Base-by-base conservation (phyloP, 805 yeast species). In the Barnettozyma wickerhamii region DNA sequence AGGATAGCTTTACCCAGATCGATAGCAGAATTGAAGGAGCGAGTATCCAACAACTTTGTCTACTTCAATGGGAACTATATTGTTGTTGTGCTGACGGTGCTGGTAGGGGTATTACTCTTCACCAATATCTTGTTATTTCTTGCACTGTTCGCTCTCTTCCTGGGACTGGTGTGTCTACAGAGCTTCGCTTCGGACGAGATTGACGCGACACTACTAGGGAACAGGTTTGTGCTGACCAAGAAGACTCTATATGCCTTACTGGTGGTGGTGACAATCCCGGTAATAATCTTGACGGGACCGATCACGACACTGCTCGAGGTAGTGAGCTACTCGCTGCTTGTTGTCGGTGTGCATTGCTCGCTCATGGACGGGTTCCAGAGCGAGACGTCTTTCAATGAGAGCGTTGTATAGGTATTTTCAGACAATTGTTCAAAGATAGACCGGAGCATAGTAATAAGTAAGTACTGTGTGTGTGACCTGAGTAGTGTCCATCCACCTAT, bases 301-400 rank as follows among this genome's bases (percentile, higher is more conserved):
- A 18, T 41, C 7, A 33, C 21, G 7, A 27, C 37, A 6, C 6
- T 38, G 3, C 29, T 41, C 12, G 43, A 41, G 19, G 30, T 42
- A 6, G 19, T 33, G 7, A 10, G 30, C 2, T 41, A 41, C 28
- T 45, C 46, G 3, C 3, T 30, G 13, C 20, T 35, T 18, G 40
- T 43, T 2, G 15, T 40, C 12, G 40, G 41, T 3, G 10, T 39
- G 5, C 53, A 47, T 32, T 28, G 41, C 9, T 17, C 36, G 2
- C 14, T 49, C 17, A 26, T 47, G 19, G 53, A 49, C n/a, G 50
- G 48, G 5, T 47, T 38, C n/a, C 26, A 30, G 6, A 24, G 34
- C 7, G 52, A 49, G 28, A 49, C 49, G 2, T 42, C 48, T n/a
- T 49, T 49, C 26, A 49, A 47, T 20, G 52, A 49, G 17, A 38